Evolutionary conservation across 768 basidiomycete species (phyloP), one percentile per base, ranked within the genome.

Genomic region (Calvatia gigantea): DNA sequence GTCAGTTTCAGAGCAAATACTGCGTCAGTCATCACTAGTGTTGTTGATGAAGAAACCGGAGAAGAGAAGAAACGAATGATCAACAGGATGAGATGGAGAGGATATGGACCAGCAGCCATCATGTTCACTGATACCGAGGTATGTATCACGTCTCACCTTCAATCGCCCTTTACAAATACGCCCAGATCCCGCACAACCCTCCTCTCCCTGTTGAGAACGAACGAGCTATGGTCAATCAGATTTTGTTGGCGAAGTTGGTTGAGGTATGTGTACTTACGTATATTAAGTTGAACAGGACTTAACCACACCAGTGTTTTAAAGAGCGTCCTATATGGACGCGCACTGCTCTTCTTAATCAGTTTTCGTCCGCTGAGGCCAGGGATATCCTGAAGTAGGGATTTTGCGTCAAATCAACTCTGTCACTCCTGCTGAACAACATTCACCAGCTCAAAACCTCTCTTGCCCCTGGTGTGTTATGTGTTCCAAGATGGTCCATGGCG

Each of bases 401-500:
- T 37, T 28, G n/a, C 7, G 50, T 48, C 19, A 14, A 33, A 27
- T 35, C 21, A 32, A 9, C 11, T 17, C 21, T 6, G 27, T n/a
- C 17, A 23, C 14, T 6, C 29, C 29, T 42, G 33, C 25, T 38
- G 50, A 29, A 42, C 54, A 19, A 12, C 23, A 28, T 21, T 9
- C 7, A 11, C n/a, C 56, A 96, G 94, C 58, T 89, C 90, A 11
- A 96, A 95, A 66, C 70, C 84, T 5, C 76, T 94, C 14, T 79
- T 96, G 15, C 88, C 94, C 2, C 70, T 90, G 4, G 83, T 89
- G 3, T 87, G 86, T 52, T 99, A 95, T 64, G 87, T 90, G 7
- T 95, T 98, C 65, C 83, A 87, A 61, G 95, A 97, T 61, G 97
- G 97, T 0, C 94, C 95, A 2, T 98, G 90, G 87, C 80, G 93